Evolutionary conservation across 768 basidiomycete species (phyloP), one percentile per base, ranked within the genome.

Genomic region (Auriscalpium vulgare): DNA sequence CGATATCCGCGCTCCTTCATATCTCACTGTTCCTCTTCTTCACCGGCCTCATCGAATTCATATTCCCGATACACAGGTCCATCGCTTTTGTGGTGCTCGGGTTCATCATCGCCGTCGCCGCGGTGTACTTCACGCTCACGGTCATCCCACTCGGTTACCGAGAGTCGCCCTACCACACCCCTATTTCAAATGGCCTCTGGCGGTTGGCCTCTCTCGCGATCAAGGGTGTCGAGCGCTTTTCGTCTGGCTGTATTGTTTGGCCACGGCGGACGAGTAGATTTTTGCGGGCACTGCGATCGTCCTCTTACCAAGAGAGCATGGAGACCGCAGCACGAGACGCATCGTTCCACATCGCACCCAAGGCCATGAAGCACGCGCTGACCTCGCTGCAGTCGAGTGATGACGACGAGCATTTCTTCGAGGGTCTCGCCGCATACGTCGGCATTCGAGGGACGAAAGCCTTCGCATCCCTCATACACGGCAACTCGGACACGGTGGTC

Each of bases 11-110:
- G 10, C 47, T 62, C 10, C 53, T 58, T 19, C 56, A 58, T 37
- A 34, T 58, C 16, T 54, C 59, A 0, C 53, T 60, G 16, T 53
- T 61, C 56, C 54, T 61, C 3, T 61, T 62, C 56, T 43, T 62
- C 47, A 38, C 47, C 17, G 61, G 61, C 5, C 51, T 62, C 29
- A 16, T 57, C 34, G 56, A 52, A 13, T 62, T 60, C 51, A 40
- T 61, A 6, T 58, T 57, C 50, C 54, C 56, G 1, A 56, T 62
- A 40, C 38, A 61, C 13, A 19, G 29, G 29, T 38, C 53, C 2
- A 44, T 62, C n/a, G 54, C 56, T 7, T 51, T 40, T 8, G 53
- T 58, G 17, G 38, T 56, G 16, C 47, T 62, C 1, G 45, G 37
- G 9, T 52, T 60, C 34, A 6, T 58, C 36, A 36, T 49, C 38